Conservation (phyloP, 202 grass and related monocot genomes). For the Panicum hallii region DNA sequence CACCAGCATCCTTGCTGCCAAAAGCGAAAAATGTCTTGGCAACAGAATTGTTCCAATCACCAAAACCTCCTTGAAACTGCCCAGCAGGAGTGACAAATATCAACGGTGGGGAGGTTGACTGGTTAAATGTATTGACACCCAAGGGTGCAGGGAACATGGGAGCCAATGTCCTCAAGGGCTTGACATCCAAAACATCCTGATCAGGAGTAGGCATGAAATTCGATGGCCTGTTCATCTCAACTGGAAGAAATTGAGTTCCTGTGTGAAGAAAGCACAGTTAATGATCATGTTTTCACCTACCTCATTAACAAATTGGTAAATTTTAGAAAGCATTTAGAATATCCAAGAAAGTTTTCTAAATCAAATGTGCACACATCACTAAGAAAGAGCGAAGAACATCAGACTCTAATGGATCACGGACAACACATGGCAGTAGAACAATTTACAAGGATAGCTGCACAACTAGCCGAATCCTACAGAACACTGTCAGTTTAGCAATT, state of each 20-base stretch:
- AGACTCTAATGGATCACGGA: neutral
- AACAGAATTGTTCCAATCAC: slow-evolving; percentile 29
- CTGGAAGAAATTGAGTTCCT: slow-evolving; percentile 27
- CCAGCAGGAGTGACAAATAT: slow-evolving; percentile 54
- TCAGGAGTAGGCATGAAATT: slow-evolving; percentile 56
- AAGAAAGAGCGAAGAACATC: neutral
- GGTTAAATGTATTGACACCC: slow-evolving; percentile 59
- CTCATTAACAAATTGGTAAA: slow-evolving; percentile 9
- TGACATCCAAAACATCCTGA: slow-evolving; percentile 68
- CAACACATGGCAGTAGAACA: neutral
- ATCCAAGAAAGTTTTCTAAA: neutral
- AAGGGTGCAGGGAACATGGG: slow-evolving; percentile 82
- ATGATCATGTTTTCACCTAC: neutral
- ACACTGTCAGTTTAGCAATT: neutral
- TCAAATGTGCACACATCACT: neutral
- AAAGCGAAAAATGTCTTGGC: slow-evolving; percentile 41
- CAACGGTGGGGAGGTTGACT: slow-evolving; percentile 55
- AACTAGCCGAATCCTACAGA: neutral
- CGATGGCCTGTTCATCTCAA: slow-evolving; percentile 38
- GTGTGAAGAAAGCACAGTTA: slow-evolving; percentile 42
- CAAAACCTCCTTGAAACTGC: slow-evolving; percentile 49
- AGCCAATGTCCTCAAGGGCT: slow-evolving; percentile 69
- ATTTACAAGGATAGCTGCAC: neutral
- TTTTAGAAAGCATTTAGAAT: neutral
- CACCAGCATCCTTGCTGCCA: slow-evolving; percentile 8